Evolutionary conservation across 2,329 filamentous ascomycete genomes (phyloP).

Genomic region (Paradendryphiella salina): DNA sequence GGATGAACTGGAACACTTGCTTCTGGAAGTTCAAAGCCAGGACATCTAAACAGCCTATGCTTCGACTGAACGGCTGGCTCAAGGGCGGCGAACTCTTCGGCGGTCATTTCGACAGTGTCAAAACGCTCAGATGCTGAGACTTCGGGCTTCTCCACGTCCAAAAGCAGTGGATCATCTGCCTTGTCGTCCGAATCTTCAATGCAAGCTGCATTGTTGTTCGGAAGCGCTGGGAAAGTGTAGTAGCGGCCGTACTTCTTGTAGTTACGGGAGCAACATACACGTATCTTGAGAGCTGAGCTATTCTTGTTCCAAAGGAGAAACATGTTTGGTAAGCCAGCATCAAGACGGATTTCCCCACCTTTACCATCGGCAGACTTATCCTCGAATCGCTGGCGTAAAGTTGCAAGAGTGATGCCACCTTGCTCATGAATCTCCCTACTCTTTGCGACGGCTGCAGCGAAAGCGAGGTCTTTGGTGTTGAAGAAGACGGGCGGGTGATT

Average conservation of each 20-base stretch:
- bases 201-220: neutral
- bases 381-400: neutral
- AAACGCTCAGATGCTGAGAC: constrained; percentile 21
- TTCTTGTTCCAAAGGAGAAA: neutral
- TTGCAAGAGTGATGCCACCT: neutral
- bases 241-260: neutral
- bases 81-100: constrained; percentile 51
- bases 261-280: neutral
- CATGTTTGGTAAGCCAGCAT: neutral
- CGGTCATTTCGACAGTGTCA: constrained; percentile 54
- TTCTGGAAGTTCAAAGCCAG: neutral
- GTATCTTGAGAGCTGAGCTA: neutral
- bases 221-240: neutral
- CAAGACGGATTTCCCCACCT: neutral
- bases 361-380: neutral
- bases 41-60: neutral
- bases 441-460: neutral
- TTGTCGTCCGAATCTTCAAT: neutral
- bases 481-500: neutral
- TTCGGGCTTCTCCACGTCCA: neutral
- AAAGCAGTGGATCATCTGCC: neutral
- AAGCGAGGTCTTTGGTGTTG: neutral
- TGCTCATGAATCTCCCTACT: neutral
- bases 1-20: neutral
- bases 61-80: constrained; percentile 43